phyloP scores from a whole-genome alignment of 1,284 basidiomycete species.

The Fomes fomentarius region DNA sequence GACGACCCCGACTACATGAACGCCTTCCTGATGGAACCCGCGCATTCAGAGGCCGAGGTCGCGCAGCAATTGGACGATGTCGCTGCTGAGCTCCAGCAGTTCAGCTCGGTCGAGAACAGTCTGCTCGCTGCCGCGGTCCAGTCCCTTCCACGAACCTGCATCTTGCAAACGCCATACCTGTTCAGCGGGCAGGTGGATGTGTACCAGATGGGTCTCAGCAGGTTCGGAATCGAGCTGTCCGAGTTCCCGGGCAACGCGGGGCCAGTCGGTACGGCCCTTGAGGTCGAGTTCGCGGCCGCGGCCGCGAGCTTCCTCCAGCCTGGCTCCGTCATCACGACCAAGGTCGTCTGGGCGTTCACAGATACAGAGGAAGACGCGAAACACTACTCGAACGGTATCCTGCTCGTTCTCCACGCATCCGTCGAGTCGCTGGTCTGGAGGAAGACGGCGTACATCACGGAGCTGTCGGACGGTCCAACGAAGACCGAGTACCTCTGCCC shows the following conservation, averaged over 20 bases:
- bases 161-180: not conserved
- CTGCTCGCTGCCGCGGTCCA: constrained; percentile 1
- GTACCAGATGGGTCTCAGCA: not conserved
- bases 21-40: constrained; percentile 3
- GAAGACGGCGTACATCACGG: too few relatives aligned
- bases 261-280: not conserved
- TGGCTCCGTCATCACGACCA: constrained; percentile 4
- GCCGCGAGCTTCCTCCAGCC: not conserved
- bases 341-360: constrained; percentile 5
- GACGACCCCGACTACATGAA: constrained; percentile 3
- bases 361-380: constrained; percentile 1
- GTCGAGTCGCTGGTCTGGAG: too few relatives aligned
- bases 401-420: not conserved
- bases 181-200: constrained; percentile 7
- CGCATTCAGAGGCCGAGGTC: not conserved
- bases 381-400: constrained; percentile 8
- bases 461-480: too few relatives aligned
- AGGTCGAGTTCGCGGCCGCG: constrained; percentile 3
- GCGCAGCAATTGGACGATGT: not conserved
- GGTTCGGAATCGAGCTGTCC: not conserved
- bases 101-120: constrained; percentile 4
- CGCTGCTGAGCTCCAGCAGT: not conserved
- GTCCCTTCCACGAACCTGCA: not conserved
- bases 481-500: too few relatives aligned
- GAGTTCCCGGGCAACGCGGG: constrained; percentile 2